Conservation (phyloP, 2,329 filamentous ascomycete genomes). For the Rutstroemia sydowiana region DNA sequence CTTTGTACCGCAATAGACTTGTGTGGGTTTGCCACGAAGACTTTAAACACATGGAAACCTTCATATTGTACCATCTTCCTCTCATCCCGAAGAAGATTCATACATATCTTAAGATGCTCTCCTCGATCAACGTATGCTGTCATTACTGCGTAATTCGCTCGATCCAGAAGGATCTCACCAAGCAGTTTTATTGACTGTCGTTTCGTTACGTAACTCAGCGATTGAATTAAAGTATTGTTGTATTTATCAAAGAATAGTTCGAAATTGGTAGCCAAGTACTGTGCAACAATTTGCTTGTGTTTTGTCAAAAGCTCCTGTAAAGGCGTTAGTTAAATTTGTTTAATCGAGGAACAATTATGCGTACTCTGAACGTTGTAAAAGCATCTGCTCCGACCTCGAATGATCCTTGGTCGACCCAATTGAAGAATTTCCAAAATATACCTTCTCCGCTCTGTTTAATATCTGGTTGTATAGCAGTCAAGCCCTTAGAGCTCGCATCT, state of each 20-base stretch:
- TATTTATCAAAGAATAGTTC: constrained; percentile 88
- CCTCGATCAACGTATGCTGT: constrained; percentile 92
- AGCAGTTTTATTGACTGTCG: constrained; percentile 95
- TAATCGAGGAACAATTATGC: constrained; percentile 21
- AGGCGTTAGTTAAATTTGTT: constrained; percentile 11
- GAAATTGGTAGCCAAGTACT: constrained; percentile 84
- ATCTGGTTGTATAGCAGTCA: constrained; percentile 71
- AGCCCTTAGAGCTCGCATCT: constrained; percentile 61
- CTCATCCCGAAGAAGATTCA: constrained; percentile 93
- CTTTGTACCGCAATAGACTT: constrained; percentile 95
- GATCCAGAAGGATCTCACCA: constrained; percentile 87
- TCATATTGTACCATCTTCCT: constrained; percentile 99
- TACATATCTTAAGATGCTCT: constrained; percentile 95
- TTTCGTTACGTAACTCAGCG: constrained; percentile 95
- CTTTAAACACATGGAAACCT: constrained; percentile 98
- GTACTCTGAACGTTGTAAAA: constrained; percentile 91
- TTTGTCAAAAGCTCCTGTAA: constrained; percentile 81
- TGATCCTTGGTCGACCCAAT: constrained; percentile 92
- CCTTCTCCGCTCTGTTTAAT: constrained; percentile 70
- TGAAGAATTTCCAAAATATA: constrained; percentile 94
- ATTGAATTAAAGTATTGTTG: constrained; percentile 80
- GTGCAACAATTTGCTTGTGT: constrained; percentile 84
- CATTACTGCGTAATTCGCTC: constrained; percentile 97
- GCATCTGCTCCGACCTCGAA: constrained; percentile 97
- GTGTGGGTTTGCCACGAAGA: constrained; percentile 97